Evolutionary conservation across 73 alveolate species (phyloP).

Genomic region (Effrenium voratum): DNA sequence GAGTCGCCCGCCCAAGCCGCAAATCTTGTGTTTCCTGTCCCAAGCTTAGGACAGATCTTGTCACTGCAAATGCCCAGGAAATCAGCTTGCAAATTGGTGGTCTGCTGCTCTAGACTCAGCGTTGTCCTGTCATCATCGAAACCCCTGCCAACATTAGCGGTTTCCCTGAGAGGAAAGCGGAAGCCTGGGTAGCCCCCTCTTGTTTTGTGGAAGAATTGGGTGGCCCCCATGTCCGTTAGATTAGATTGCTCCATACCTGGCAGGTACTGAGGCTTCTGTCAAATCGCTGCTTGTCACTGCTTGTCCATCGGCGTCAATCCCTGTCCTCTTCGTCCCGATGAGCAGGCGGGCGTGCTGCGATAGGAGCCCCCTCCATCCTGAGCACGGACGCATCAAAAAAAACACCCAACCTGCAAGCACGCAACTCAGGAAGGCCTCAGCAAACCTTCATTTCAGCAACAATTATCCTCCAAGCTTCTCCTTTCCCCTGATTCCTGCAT

Average conservation of each 20-base stretch:
- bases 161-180: too few relatives aligned
- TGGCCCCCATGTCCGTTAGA: too few relatives aligned
- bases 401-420: not conserved
- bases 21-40: constrained; percentile 45
- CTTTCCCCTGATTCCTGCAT: not conserved
- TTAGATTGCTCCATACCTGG: too few relatives aligned
- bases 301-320: not conserved
- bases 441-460: not conserved
- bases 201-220: too few relatives aligned
- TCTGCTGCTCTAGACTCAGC: too few relatives aligned
- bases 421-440: not conserved
- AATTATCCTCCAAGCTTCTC: not conserved
- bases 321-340: constrained; percentile 71
- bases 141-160: too few relatives aligned
- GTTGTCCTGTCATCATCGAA: too few relatives aligned
- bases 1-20: constrained; percentile 77
- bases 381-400: too few relatives aligned
- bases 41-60: not conserved
- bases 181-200: too few relatives aligned
- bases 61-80: too few relatives aligned
- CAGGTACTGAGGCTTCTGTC: too few relatives aligned
- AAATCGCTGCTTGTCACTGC: not conserved
- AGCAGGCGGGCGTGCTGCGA: constrained; percentile 71
- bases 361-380: constrained; percentile 87
- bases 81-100: too few relatives aligned